Percentiles rank a stretch among this genome's conserved stretches.
phyloP scores from a whole-genome alignment of 1,139 yeast species.

The Eremothecium gossypii region DNA sequence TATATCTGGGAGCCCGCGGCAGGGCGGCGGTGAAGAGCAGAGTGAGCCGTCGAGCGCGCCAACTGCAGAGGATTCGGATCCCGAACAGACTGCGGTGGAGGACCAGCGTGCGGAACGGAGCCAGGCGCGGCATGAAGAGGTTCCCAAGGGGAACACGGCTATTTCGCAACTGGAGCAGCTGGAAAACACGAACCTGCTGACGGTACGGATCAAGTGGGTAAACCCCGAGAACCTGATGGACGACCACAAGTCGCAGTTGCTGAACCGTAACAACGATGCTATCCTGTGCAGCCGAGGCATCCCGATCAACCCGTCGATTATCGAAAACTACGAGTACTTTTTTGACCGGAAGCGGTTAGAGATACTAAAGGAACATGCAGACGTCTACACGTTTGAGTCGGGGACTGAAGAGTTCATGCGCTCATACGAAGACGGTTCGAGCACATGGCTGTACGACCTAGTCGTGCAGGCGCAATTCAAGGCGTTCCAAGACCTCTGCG shows the following conservation, averaged over 20 bases:
- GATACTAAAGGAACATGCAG: conserved; percentile 16
- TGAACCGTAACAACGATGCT: conserved; percentile 10
- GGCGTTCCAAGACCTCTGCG: conserved; percentile 10
- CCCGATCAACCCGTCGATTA: conserved; percentile 15
- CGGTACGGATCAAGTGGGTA: conserved; percentile 22
- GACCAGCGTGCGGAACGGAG: not conserved
- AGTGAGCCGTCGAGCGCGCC: not conserved
- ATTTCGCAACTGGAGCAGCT: conserved; percentile 22
- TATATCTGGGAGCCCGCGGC: conserved; percentile 1
- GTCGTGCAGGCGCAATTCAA: conserved; percentile 26
- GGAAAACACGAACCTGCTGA: conserved; percentile 23
- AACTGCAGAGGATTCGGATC: not conserved
- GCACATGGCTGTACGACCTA: conserved; percentile 19
- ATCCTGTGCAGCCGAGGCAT: conserved; percentile 16
- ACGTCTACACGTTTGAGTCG: conserved; percentile 19
- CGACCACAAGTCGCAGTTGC: conserved; percentile 8
- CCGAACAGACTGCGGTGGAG: not conserved
- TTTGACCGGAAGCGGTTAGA: conserved; percentile 18
- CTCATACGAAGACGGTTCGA: conserved; percentile 8
- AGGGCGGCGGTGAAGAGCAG: not conserved
- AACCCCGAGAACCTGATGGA: conserved; percentile 6
- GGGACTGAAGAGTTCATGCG: conserved; percentile 17
- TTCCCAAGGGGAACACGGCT: conserved; percentile 3
- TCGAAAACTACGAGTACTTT: conserved; percentile 26
- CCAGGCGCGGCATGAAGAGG: not conserved